These are phyloP conservation scores for Acanthamoeba sp. DNA, from an alignment of 208 protist genomes.

Conservation along the genomic window DNA sequence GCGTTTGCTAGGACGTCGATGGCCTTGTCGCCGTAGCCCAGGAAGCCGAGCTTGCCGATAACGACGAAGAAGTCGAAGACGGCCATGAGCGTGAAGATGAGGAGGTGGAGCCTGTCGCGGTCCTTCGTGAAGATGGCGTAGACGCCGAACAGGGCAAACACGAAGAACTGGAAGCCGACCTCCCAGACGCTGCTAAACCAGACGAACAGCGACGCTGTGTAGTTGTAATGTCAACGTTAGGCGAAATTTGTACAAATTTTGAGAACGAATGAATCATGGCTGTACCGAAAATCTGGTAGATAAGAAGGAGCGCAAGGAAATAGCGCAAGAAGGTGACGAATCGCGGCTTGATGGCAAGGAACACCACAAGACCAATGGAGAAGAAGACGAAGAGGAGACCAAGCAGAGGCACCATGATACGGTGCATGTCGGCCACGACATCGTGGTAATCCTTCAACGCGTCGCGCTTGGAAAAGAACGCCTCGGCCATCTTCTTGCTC, in stretches of 20 bases:
- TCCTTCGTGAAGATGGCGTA: conserved; percentile 29
- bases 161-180: conserved; percentile 41
- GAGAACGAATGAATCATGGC: neutral
- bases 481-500: neutral
- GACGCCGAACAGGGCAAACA: conserved; percentile 62
- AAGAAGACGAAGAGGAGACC: neutral
- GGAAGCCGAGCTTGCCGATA: conserved; percentile 19
- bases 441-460: neutral
- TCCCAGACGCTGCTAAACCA: conserved; percentile 50
- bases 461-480: neutral
- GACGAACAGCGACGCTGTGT: neutral
- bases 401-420: conserved; percentile 50
- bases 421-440: conserved; percentile 43
- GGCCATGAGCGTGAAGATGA: conserved; percentile 38
- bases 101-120: neutral
- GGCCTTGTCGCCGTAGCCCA: conserved; percentile 3
- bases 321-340: neutral
- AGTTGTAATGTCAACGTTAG: neutral
- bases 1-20: neutral
- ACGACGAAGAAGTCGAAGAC: conserved; percentile 50
- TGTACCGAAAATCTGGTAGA: conserved; percentile 13
- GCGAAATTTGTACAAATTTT: neutral
- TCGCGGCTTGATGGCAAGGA: conserved; percentile 55
- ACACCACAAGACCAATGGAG: neutral
- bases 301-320: conserved; percentile 8